These are phyloP conservation scores for Curvularia eragrostidis DNA, from an alignment of 2,329 filamentous ascomycete genomes.

Conservation along the genomic window DNA sequence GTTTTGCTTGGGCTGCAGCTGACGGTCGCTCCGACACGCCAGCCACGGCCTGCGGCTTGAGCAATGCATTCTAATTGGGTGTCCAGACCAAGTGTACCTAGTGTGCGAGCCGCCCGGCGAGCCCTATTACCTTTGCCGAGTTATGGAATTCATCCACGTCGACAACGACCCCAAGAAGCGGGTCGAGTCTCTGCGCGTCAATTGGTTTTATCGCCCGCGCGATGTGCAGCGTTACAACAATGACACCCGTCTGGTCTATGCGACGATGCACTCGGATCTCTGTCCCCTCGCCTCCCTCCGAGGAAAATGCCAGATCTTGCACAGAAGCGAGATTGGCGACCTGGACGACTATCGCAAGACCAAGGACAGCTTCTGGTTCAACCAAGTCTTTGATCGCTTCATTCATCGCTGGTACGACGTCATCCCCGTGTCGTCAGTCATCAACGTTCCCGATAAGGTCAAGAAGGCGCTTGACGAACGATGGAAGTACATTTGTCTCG, in stretches of 20 bases:
- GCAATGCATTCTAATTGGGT: constrained; percentile 46
- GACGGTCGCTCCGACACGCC: constrained; percentile 36
- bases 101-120: constrained; percentile 97
- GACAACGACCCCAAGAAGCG: constrained; percentile 72
- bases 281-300: constrained; percentile 90
- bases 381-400: constrained; percentile 97
- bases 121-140: constrained; percentile 94
- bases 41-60: constrained; percentile 37
- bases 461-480: constrained; percentile 95
- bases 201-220: constrained; percentile 97
- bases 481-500: constrained; percentile 95
- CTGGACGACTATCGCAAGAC: constrained; percentile 84
- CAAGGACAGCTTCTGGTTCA: constrained; percentile 93
- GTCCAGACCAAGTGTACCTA: constrained; percentile 84
- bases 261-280: constrained; percentile 98
- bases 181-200: constrained; percentile 88
- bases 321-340: constrained; percentile 83
- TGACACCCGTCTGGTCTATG: constrained; percentile 90
- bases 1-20: constrained; percentile 30
- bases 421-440: constrained; percentile 87
- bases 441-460: constrained; percentile 94
- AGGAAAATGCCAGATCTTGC: constrained; percentile 89
- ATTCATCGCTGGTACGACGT: constrained; percentile 98
- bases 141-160: constrained; percentile 95
- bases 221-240: constrained; percentile 92